A percentile compares a stretch with the other conserved stretches of the same genome.
Conservation (phyloP, 2,329 filamentous ascomycete genomes). For the Cryphonectria naterciae region DNA sequence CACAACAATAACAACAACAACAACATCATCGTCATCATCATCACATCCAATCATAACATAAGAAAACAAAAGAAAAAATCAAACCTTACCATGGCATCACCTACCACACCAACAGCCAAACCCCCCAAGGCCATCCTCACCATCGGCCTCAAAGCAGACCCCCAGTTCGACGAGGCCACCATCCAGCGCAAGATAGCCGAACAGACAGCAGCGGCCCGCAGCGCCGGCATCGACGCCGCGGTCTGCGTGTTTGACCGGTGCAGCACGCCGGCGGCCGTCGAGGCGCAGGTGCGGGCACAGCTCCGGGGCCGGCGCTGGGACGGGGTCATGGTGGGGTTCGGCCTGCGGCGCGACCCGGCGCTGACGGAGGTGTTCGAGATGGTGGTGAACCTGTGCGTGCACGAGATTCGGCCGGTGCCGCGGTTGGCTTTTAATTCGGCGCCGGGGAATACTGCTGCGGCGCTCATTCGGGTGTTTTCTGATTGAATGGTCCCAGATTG, state of each 20-base stretch:
- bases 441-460: too few relatives aligned
- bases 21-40: too few relatives aligned
- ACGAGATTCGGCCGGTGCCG: background rate
- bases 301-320: background rate
- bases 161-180: background rate
- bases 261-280: background rate
- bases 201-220: background rate
- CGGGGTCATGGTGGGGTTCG: background rate
- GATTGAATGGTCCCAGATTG: too few relatives aligned
- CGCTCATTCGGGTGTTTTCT: too few relatives aligned
- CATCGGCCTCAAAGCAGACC: background rate
- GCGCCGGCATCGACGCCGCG: background rate
- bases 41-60: too few relatives aligned
- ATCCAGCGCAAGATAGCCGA: background rate
- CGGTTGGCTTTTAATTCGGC: background rate
- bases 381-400: background rate
- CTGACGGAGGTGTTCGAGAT: background rate
- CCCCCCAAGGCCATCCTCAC: background rate
- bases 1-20: too few relatives aligned
- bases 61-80: too few relatives aligned
- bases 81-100: background rate
- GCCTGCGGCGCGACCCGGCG: background rate
- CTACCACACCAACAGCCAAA: background rate
- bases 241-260: background rate
- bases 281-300: background rate